These are phyloP conservation scores for Candida sphagnicola DNA, from an alignment of 805 yeast genomes.

Conservation along the genomic window DNA sequence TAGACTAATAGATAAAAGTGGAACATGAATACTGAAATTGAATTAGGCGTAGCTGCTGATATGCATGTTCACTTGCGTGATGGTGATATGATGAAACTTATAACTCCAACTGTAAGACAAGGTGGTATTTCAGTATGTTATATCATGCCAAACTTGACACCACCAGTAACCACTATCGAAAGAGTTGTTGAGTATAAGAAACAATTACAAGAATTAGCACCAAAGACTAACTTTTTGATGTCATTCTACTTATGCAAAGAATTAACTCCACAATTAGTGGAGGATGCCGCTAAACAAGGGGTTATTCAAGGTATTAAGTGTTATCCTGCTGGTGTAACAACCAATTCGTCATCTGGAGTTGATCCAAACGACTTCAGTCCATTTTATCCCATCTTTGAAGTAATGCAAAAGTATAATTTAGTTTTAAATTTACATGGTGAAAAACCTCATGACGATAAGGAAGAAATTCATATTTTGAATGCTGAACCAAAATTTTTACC, in stretches of 20 bases:
- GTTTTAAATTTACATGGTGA: constrained; percentile 94
- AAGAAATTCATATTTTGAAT: constrained; percentile 81
- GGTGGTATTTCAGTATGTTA: constrained; percentile 93
- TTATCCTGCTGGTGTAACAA: constrained; percentile 99
- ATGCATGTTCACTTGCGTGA: constrained; percentile 96
- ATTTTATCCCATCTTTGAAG: constrained; percentile 86
- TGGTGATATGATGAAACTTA: constrained; percentile 86
- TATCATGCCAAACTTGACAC: constrained; percentile 93
- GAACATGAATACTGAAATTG: constrained; percentile 24
- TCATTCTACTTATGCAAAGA: constrained; percentile 76
- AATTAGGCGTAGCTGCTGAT: constrained; percentile 77
- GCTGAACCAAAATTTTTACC: constrained; percentile 95
- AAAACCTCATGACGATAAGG: constrained; percentile 59
- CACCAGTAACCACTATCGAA: constrained; percentile 81
- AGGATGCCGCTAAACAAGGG: constrained; percentile 65
- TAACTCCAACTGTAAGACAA: constrained; percentile 82
- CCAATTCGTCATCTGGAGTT: constrained; percentile 89
- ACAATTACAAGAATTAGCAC: constrained; percentile 60
- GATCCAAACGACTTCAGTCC: constrained; percentile 86
- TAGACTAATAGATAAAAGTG: too few species aligned
- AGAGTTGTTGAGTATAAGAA: constrained; percentile 68
- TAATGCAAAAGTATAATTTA: constrained; percentile 73
- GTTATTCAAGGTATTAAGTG: constrained; percentile 88
- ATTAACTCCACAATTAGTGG: constrained; percentile 81
- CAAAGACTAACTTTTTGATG: constrained; percentile 87